Conservation (phyloP, 495 filamentous ascomycete species). For the Aspergillus carlsbadensis region DNA sequence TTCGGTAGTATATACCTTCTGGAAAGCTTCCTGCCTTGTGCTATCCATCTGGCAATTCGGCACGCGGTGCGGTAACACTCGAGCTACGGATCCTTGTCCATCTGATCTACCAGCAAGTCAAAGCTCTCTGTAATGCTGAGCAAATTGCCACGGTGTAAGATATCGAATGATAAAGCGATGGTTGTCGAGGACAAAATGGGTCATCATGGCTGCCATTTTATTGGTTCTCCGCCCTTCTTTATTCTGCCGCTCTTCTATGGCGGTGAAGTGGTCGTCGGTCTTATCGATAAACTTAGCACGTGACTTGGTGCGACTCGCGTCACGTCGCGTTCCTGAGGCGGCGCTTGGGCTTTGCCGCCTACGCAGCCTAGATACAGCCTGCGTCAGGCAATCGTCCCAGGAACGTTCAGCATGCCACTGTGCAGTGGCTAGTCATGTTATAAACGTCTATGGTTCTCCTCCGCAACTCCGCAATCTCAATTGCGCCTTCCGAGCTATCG, state of each 20-base stretch:
- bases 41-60: slow-evolving; percentile 31
- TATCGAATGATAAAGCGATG: background rate
- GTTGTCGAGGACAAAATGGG: background rate
- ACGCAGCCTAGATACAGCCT: slow-evolving; percentile 9
- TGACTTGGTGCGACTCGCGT: slow-evolving; percentile 36
- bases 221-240: slow-evolving; percentile 14
- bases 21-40: slow-evolving; percentile 41
- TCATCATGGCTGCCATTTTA: background rate
- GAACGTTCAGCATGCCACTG: background rate
- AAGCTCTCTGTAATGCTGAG: background rate
- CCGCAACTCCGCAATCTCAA: slow-evolving; percentile 18
- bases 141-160: background rate
- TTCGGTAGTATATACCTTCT: slow-evolving; percentile 27
- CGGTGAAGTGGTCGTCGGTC: slow-evolving; percentile 19
- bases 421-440: background rate
- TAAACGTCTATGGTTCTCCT: slow-evolving; percentile 32
- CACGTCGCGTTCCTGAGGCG: slow-evolving; percentile 34
- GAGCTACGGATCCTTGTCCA: background rate
- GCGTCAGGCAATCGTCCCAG: slow-evolving; percentile 9
- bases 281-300: slow-evolving; percentile 23
- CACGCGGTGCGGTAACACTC: background rate
- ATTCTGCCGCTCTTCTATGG: slow-evolving; percentile 21
- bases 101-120: background rate
- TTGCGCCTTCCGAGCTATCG: slow-evolving; percentile 20
- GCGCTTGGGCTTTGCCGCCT: slow-evolving; percentile 7